Evolutionary conservation across 106 monocot genomes (phyloP).

Genomic region (Narthecium ossifragum): DNA sequence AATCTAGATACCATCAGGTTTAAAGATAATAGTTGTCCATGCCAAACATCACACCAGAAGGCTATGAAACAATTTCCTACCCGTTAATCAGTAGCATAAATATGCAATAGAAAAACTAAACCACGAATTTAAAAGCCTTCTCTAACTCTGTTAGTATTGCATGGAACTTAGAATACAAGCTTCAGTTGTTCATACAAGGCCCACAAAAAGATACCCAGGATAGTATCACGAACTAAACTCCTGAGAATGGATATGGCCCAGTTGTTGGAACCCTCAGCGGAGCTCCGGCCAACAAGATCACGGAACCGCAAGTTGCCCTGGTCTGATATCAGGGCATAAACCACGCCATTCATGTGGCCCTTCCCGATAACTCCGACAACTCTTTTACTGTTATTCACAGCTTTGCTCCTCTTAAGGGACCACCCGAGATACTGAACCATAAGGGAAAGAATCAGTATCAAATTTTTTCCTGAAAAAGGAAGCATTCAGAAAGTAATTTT

Average conservation of each 20-base stretch:
- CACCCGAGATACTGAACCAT: slow-evolving; percentile 88
- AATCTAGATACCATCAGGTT: too few species aligned
- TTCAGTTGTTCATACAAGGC: slow-evolving; percentile 52
- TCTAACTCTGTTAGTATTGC: background rate
- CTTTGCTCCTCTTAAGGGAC: slow-evolving; percentile 96
- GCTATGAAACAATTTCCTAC: too few species aligned
- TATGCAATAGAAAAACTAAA: too few species aligned
- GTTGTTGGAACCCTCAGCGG: slow-evolving; percentile 12
- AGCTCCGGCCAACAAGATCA: slow-evolving; percentile 50
- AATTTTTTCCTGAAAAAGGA: too few species aligned
- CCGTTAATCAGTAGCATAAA: too few species aligned
- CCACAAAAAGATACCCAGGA: slow-evolving; percentile 66
- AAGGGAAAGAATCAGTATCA: background rate
- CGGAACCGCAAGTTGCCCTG: slow-evolving; percentile 78
- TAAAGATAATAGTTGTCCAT: too few species aligned
- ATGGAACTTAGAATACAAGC: slow-evolving; percentile 1
- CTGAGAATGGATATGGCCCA: slow-evolving; percentile 34
- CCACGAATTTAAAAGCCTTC: background rate
- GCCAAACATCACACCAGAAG: too few species aligned
- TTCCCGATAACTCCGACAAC: slow-evolving; percentile 80
- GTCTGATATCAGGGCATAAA: slow-evolving; percentile 80
- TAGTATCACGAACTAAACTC: slow-evolving; percentile 60
- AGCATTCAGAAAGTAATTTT: too few species aligned
- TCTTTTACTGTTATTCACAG: slow-evolving; percentile 63
- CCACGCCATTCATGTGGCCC: slow-evolving; percentile 85